Base-by-base conservation (phyloP, 768 basidiomycete genomes). In the Dioszegia crocea region DNA sequence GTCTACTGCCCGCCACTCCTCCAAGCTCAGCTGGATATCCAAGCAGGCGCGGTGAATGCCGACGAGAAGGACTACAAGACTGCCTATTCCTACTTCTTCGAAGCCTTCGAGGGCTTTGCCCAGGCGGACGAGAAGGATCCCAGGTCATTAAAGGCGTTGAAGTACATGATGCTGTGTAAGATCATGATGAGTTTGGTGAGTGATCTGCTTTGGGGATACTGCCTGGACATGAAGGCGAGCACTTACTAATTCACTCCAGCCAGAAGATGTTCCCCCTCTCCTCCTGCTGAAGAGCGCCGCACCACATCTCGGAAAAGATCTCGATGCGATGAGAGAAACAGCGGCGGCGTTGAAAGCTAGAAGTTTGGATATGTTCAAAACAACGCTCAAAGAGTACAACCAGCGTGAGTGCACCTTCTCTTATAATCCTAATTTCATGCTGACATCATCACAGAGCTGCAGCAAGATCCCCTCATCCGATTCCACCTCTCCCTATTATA, bases 11-110 rank as follows among this genome's bases (percentile, higher is more conserved):
- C 87, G 29, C 86, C 87, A 12, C 80, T 84, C 57, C 80, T 88
- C 16, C 86, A 83, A 65, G 81, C 81, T 19, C 76, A 78, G 55
- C 74, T 74, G 29, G 86, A 88, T 67, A 80, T 87, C 26, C 86
- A 87, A 69, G 82, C 82, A 41, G 87, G 94, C 3, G 81, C 94
- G 41, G 82, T 97, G 10, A 91, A 96, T 68, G 92, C 94, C 0
- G 93, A 99, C 67, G 94, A 99, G 70, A 94, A 93, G 73, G 94
- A 98, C 78, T 98, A 96, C 77, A 93, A 84, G 58, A 99, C 94
- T 0, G 94, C 86, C 21, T 96, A 96, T 77, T 91, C 89, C 0
- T 99, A 98, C 79, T 98, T 97, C 79, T 91, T 89, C 67, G 94
- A 98, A 78, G 86, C 91, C 2, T 97, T 98, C 63, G 96, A 99